phyloP scores from a whole-genome alignment of 495 filamentous ascomycete genomes.

The Echria macrotheca region DNA sequence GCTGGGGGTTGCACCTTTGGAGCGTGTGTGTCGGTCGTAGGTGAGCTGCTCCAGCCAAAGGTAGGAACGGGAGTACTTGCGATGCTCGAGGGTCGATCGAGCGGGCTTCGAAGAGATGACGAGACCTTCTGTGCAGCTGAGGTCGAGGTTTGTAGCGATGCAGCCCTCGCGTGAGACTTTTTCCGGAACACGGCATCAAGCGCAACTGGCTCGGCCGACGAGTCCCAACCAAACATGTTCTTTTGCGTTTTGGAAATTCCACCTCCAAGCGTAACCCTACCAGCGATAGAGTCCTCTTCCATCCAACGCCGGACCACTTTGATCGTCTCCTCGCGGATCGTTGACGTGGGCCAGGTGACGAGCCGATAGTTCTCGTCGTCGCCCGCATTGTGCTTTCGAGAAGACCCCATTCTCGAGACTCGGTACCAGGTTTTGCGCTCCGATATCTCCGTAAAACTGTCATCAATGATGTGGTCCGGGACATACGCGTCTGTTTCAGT shows the following conservation, averaged over 20 bases:
- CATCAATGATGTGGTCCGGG: slow-evolving; percentile 34
- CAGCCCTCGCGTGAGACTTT: slow-evolving; percentile 17
- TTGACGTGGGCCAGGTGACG: slow-evolving; percentile 49
- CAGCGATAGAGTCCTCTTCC: slow-evolving; percentile 51
- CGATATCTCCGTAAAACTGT: slow-evolving; percentile 47
- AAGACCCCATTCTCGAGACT: slow-evolving; percentile 51
- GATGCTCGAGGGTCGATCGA: slow-evolving; percentile 18
- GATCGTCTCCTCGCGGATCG: slow-evolving; percentile 45
- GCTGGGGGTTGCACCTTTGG: not conserved
- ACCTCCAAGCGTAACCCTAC: slow-evolving; percentile 43
- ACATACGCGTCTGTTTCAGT: slow-evolving; percentile 15
- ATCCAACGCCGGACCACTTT: slow-evolving; percentile 56
- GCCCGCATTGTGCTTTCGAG: slow-evolving; percentile 48
- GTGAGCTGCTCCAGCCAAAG: slow-evolving; percentile 34
- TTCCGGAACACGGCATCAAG: slow-evolving; percentile 42
- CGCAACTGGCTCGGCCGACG: slow-evolving; percentile 40
- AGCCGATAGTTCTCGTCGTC: slow-evolving; percentile 54
- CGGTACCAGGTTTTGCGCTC: slow-evolving; percentile 61
- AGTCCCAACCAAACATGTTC: slow-evolving; percentile 51
- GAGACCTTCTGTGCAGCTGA: slow-evolving; percentile 6
- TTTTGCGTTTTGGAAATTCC: slow-evolving; percentile 36
- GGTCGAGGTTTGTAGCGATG: slow-evolving; percentile 15
- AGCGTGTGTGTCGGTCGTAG: not conserved
- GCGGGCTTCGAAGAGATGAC: slow-evolving; percentile 4
- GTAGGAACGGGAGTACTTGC: slow-evolving; percentile 20